These are phyloP conservation scores for Diaporthe sp. DNA, from an alignment of 2,329 filamentous ascomycete species.

Conservation along the genomic window DNA sequence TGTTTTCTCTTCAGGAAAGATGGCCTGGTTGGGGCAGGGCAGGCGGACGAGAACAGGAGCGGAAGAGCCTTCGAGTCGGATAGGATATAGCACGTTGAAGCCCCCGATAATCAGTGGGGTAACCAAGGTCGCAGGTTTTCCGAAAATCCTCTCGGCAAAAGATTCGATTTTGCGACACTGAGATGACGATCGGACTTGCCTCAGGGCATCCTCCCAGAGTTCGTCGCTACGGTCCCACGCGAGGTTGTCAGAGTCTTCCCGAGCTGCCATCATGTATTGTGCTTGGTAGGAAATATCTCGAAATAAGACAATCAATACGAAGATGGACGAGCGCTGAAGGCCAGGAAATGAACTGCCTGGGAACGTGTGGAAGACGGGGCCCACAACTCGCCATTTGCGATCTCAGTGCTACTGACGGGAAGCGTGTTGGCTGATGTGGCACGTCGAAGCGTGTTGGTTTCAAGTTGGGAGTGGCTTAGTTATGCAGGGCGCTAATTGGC, in stretches of 20 bases:
- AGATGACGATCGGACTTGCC: slow-evolving; percentile 37
- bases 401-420: background rate
- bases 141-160: background rate
- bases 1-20: slow-evolving; percentile 9
- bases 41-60: background rate
- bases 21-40: background rate
- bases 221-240: slow-evolving; percentile 45
- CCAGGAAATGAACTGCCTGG: background rate
- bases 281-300: background rate
- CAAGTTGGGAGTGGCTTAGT: background rate
- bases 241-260: slow-evolving; percentile 44
- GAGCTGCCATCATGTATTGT: slow-evolving; percentile 38
- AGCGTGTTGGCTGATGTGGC: background rate
- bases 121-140: background rate
- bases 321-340: background rate
- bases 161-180: slow-evolving; percentile 5
- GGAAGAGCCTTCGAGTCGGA: background rate
- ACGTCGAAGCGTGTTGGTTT: background rate
- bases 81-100: slow-evolving; percentile 5
- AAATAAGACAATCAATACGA: background rate
- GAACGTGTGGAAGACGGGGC: background rate
- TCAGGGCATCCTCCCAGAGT: slow-evolving; percentile 40
- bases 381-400: background rate
- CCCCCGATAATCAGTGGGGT: background rate
- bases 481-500: no score